Evolutionary conservation across 139 green algal genomes (phyloP).

Genomic region (Micractinium sp.): DNA sequence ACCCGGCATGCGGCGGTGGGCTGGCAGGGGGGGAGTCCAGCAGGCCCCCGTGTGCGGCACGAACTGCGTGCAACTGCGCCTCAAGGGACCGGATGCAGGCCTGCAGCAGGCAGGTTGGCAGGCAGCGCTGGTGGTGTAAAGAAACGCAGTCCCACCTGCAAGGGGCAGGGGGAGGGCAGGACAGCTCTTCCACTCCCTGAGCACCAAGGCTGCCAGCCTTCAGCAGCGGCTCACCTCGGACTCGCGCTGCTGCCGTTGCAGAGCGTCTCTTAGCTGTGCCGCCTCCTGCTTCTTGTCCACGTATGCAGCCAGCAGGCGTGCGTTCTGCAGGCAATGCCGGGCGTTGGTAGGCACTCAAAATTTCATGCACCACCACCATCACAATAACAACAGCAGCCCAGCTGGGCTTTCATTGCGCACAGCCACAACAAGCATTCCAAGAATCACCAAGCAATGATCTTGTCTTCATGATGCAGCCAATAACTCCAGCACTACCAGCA

Average conservation of each 20-base stretch:
- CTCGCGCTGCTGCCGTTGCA: conserved; percentile 8
- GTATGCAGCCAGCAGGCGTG: conserved; percentile 17
- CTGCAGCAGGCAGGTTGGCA: not conserved
- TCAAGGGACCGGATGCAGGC: not conserved
- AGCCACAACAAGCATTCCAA: not conserved
- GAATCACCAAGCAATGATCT: not conserved
- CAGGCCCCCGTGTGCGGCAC: not conserved
- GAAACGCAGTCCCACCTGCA: too few species aligned
- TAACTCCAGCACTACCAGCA: too few species aligned
- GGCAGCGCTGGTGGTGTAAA: not conserved
- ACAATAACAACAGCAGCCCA: not conserved
- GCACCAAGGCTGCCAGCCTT: not conserved
- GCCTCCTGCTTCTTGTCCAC: conserved; percentile 18
- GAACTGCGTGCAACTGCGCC: not conserved
- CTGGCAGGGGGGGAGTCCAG: conserved; percentile 6
- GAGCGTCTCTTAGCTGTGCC: not conserved
- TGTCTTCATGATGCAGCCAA: not conserved
- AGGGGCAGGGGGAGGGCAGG: too few species aligned
- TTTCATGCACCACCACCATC: not conserved
- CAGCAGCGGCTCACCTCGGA: conserved; percentile 5
- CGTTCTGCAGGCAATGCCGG: conserved; percentile 1
- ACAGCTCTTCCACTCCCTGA: not conserved
- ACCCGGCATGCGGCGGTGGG: not conserved
- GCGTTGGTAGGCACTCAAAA: not conserved
- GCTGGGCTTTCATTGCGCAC: not conserved